Conservation (phyloP, 202 grass and related monocot species). For the Brachypodium distachyon region DNA sequence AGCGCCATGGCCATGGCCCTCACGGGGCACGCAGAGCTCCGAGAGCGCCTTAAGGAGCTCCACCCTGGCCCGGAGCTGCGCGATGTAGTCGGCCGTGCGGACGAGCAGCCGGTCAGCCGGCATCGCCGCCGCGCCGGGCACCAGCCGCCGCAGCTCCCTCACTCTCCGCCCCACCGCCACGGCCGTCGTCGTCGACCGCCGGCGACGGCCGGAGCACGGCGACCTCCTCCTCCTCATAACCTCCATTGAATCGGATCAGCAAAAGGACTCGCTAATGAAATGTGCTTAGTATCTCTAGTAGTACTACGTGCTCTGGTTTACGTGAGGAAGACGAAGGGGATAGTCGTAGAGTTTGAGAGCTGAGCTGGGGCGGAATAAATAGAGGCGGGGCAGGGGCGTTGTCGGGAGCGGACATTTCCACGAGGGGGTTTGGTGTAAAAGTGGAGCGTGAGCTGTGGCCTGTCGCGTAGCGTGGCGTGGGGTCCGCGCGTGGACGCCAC, state of each 20-base stretch:
- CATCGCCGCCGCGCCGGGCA: conserved; percentile 42
- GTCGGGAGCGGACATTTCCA: neutral
- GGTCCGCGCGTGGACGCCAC: conserved; percentile 27
- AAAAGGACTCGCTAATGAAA: neutral
- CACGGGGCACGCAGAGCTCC: conserved; percentile 19
- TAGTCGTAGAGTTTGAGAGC: neutral
- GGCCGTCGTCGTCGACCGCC: neutral
- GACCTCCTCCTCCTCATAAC: neutral
- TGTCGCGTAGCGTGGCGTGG: conserved; percentile 35
- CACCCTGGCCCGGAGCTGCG: conserved; percentile 45
- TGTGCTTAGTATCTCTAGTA: neutral
- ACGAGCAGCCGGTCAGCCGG: conserved; percentile 60
- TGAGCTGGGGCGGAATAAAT: conserved; percentile 26
- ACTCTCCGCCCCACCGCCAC: conserved; percentile 42
- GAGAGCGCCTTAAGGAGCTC: conserved; percentile 63
- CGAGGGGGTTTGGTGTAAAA: neutral
- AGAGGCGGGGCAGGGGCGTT: neutral
- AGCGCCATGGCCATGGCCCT: neutral
- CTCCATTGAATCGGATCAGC: neutral
- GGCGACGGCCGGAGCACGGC: neutral
- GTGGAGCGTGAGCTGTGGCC: conserved; percentile 9
- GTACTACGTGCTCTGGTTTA: neutral
- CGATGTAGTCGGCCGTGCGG: conserved; percentile 75
- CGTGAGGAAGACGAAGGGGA: neutral
- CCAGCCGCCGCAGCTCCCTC: conserved; percentile 74